Conservation (phyloP, 179 eudicot genomes). For the Beta lomatogona region DNA sequence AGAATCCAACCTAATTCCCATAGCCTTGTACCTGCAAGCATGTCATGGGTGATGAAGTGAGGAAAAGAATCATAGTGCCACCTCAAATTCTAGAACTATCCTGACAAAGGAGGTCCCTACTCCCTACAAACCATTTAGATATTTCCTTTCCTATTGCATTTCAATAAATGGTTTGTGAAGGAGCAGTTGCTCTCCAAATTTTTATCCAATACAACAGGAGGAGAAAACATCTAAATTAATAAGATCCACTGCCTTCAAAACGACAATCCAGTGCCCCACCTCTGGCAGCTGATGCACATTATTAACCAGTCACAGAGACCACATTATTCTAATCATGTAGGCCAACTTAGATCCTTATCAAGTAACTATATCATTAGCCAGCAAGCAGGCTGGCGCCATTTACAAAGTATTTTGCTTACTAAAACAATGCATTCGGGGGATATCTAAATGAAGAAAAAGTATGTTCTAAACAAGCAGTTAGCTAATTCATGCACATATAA, state of each 20-base stretch:
- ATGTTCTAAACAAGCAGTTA: neutral
- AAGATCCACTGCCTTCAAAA: neutral
- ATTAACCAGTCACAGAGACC: neutral
- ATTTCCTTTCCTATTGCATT: neutral
- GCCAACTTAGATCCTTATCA: neutral
- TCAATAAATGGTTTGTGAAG: neutral
- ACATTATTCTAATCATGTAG: neutral
- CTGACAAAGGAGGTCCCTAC: neutral
- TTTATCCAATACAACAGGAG: neutral
- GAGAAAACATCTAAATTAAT: neutral
- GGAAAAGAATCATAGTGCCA: neutral
- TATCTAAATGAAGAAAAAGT: neutral
- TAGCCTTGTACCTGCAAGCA: conserved; percentile 76
- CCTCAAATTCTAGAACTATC: neutral
- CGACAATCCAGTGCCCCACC: neutral
- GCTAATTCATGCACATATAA: conserved; percentile 10
- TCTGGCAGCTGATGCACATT: neutral
- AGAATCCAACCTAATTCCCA: conserved; percentile 92
- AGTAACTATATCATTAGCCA: conserved; percentile 5
- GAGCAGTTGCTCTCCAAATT: neutral
- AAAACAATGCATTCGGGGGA: neutral
- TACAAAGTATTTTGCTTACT: neutral
- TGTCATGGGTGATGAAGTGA: neutral
- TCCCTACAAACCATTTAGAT: neutral
- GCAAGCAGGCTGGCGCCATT: neutral